Percentiles rank a stretch among this genome's conserved stretches.
phyloP scores from a whole-genome alignment of 2,329 filamentous ascomycete genomes.

The Claviceps cyperi region DNA sequence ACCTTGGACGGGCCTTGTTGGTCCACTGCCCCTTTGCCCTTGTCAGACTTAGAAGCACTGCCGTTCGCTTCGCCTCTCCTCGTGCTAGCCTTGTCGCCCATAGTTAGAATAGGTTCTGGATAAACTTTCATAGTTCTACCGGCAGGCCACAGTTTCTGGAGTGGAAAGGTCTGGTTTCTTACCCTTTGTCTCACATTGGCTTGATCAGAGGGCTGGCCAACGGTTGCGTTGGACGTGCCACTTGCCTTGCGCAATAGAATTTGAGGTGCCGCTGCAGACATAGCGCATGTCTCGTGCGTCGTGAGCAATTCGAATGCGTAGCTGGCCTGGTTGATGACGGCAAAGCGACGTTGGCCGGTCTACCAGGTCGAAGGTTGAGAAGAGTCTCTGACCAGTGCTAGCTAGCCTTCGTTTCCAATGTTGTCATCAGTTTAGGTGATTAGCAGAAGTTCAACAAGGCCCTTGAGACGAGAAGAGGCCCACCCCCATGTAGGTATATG shows the following conservation, averaged over 20 bases:
- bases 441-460: too few species aligned
- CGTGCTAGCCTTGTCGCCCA: constrained; percentile 9
- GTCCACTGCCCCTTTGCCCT: constrained; percentile 13
- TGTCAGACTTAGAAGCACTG: constrained; percentile 11
- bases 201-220: constrained; percentile 9
- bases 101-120: neutral
- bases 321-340: neutral
- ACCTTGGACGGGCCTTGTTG: constrained; percentile 17
- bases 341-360: neutral
- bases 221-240: constrained; percentile 13
- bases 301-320: neutral
- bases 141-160: neutral
- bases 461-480: too few species aligned
- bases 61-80: constrained; percentile 11
- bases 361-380: neutral
- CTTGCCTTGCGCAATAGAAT: constrained; percentile 22
- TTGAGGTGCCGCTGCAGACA: constrained; percentile 22
- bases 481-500: too few species aligned
- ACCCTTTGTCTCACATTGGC: constrained; percentile 13
- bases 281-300: constrained; percentile 16
- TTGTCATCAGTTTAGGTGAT: neutral
- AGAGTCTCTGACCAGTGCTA: neutral
- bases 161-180: neutral
- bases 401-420: neutral
- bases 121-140: too few species aligned